These are phyloP conservation scores for Malbranchea cinnamomea DNA, from an alignment of 2,329 filamentous ascomycete genomes.

Conservation along the genomic window DNA sequence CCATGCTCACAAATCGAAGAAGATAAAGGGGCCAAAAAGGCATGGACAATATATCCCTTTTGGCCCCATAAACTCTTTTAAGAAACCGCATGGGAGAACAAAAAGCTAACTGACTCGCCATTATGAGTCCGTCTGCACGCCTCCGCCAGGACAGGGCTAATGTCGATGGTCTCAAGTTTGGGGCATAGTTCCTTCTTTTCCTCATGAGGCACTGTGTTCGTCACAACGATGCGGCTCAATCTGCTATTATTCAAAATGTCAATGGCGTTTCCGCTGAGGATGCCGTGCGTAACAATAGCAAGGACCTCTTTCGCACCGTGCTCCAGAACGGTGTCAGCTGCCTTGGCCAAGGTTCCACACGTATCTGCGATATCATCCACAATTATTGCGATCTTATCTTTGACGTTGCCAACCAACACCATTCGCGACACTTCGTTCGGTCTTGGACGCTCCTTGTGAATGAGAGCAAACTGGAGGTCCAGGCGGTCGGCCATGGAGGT, in stretches of 20 bases:
- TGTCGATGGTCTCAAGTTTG: constrained; percentile 80
- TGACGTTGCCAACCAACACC: constrained; percentile 90
- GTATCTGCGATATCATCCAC: constrained; percentile 98
- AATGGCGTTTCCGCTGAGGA: constrained; percentile 75
- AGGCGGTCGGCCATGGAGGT: constrained; percentile 87
- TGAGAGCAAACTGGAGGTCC: constrained; percentile 80
- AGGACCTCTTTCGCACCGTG: constrained; percentile 79
- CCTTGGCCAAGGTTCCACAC: constrained; percentile 77
- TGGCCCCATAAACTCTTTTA: constrained; percentile 10
- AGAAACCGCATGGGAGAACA: constrained; percentile 34
- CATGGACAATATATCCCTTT: neutral
- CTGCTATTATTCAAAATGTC: constrained; percentile 68
- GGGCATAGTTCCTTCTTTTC: constrained; percentile 67
- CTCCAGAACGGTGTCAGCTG: constrained; percentile 72
- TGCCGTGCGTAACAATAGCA: constrained; percentile 90
- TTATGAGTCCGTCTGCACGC: constrained; percentile 36
- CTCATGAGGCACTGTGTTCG: constrained; percentile 71
- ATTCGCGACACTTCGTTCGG: constrained; percentile 83
- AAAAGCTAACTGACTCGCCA: constrained; percentile 36
- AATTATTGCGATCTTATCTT: constrained; percentile 81
- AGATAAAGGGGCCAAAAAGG: no score
- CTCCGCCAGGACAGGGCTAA: constrained; percentile 55
- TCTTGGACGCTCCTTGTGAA: constrained; percentile 91
- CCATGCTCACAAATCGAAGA: no score
- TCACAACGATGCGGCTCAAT: constrained; percentile 68